Evolutionary conservation across 1,284 basidiomycete species (phyloP), one percentile per base, ranked within the genome.

Genomic region (Mycena citricolor): DNA sequence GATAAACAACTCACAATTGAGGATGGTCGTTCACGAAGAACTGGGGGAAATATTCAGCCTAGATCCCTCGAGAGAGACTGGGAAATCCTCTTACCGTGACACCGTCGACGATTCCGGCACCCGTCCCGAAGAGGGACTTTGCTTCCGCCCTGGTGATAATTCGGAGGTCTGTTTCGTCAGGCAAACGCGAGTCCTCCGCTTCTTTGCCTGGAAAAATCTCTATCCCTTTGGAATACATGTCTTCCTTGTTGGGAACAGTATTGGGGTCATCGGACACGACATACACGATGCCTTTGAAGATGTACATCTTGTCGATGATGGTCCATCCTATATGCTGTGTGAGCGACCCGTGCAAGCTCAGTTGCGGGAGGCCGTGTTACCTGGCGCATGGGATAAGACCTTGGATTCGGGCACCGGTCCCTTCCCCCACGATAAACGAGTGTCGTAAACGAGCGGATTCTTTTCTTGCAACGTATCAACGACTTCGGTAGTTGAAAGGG

Each of bases 21-120:
- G 79, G 76, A 4, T 86, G 81, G 55, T 94, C 91, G 55, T 92
- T 93, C 25, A 84, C 72, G 10, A 92, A 67, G 66, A 83, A 86
- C 81, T 89, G 49, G 6, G 32, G 20, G 10, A 6, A 14, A 20
- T 4, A 50, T 44, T 16, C 20, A 57, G 16, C 42, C 38, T 42
- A 29, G 17, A 23, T 35, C 33, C 24, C 20, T 22, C 22, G 14
- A 17, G 11, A 22, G 7, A 19, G 20, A 39, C 32, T 26, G 23
- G 32, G 32, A 35, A 40, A 4, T 17, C 32, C 25, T 68, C 79
- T 53, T 53, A 88, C 85, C 36, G 82, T 79, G 16, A 82, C 76
- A 14, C 86, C 87, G 35, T 83, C 80, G 16, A 90, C 61, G 25
- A 77, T 62, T 42, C 75, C 70, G 12, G 82, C 84, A 25, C 71